Evolutionary conservation across 2,329 filamentous ascomycete species (phyloP).

Genomic region (Pestalotiopsis sp.): DNA sequence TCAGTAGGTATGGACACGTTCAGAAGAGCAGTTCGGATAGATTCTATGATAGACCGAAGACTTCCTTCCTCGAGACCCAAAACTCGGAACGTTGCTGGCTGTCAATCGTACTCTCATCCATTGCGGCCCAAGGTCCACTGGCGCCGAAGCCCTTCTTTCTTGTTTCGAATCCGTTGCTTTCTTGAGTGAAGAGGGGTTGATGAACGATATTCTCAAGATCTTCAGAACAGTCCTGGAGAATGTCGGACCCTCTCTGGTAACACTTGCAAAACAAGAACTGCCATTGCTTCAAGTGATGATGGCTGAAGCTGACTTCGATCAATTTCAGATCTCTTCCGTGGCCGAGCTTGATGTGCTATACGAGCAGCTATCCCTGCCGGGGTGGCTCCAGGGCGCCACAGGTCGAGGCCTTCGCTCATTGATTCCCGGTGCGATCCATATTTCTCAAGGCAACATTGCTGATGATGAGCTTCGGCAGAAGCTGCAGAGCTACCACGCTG

Average conservation of each 20-base stretch:
- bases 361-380: neutral
- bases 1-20: too few relatives aligned
- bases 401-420: neutral
- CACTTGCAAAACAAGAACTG: neutral
- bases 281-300: neutral
- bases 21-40: too few relatives aligned
- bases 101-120: too few relatives aligned
- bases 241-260: neutral
- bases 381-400: neutral
- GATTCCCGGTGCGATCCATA: neutral
- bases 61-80: too few relatives aligned
- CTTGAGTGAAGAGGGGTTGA: neutral
- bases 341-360: neutral
- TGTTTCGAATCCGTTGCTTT: neutral
- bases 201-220: neutral
- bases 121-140: too few relatives aligned
- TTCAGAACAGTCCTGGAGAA: neutral
- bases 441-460: too few relatives aligned
- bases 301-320: neutral
- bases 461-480: neutral
- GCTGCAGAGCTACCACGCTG: neutral
- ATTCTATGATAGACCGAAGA: too few relatives aligned
- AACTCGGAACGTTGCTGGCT: too few relatives aligned
- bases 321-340: neutral
- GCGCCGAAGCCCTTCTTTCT: neutral